A percentile compares a stretch with the other conserved stretches of the same genome.
Conservation (phyloP, 2,329 filamentous ascomycete genomes). For the Corynespora cassiicola region DNA sequence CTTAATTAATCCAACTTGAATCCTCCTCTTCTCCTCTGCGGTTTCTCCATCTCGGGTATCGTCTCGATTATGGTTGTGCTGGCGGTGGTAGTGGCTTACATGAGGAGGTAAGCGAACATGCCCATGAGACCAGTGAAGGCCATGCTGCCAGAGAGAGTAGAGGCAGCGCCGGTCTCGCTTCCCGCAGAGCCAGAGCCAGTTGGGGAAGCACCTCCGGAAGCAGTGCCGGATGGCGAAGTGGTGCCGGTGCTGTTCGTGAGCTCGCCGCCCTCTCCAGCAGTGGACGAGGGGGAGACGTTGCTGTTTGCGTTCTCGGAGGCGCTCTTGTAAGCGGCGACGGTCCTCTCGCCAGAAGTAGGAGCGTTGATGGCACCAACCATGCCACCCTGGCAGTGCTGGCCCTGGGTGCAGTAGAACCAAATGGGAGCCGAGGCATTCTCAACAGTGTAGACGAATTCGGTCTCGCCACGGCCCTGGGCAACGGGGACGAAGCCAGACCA, state of each 20-base stretch:
- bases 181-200: constrained; percentile 22
- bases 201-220: constrained; percentile 9
- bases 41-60: constrained; percentile 3
- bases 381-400: constrained; percentile 44
- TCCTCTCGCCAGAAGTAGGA: constrained; percentile 28
- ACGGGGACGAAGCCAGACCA: constrained; percentile 46
- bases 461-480: constrained; percentile 27
- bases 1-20: constrained; percentile 4
- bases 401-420: constrained; percentile 51
- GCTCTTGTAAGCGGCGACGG: constrained; percentile 30
- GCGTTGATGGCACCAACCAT: constrained; percentile 51
- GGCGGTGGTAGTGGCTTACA: constrained; percentile 22
- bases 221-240: constrained; percentile 9
- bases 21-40: constrained; percentile 2
- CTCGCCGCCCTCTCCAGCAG: constrained; percentile 31
- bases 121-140: constrained; percentile 34
- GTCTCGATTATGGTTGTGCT: constrained; percentile 3
- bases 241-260: constrained; percentile 24
- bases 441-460: constrained; percentile 41
- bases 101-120: constrained; percentile 37
- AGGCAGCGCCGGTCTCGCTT: constrained; percentile 32
- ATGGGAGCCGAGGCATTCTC: constrained; percentile 44
- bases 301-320: constrained; percentile 22
- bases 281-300: constrained; percentile 33
- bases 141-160: constrained; percentile 28